A percentile compares a stretch with the other conserved stretches of the same genome.
Conservation (phyloP, 148 eudicot species). For the Amaranthus palmeri region DNA sequence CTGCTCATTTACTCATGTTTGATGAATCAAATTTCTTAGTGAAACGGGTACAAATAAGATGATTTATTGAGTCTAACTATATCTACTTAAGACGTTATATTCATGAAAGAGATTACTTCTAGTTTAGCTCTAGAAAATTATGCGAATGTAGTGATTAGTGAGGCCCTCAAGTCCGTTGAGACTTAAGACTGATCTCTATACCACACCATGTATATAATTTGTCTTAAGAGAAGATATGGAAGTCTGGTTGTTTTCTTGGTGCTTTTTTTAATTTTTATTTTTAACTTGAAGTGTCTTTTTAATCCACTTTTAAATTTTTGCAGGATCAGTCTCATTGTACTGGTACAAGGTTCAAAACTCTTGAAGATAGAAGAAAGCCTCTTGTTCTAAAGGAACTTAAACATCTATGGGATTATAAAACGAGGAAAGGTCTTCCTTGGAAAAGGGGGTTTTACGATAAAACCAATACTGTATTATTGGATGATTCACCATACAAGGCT, state of each 20-base stretch:
- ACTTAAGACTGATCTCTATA: too few species aligned
- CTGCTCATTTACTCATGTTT: too few species aligned
- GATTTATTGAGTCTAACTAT: too few species aligned
- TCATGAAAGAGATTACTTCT: too few species aligned
- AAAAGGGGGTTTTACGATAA: slow-evolving; percentile 57
- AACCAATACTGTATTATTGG: slow-evolving; percentile 73
- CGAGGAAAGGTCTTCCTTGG: slow-evolving; percentile 59
- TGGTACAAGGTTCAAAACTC: slow-evolving; percentile 44
- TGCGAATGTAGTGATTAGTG: too few species aligned
- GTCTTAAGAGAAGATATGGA: background rate
- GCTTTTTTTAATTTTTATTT: background rate
- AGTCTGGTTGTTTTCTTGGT: background rate
- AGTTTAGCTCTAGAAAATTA: too few species aligned
- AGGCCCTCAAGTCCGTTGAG: too few species aligned
- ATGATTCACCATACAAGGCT: slow-evolving; percentile 95
- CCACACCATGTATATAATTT: too few species aligned
- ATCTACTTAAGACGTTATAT: too few species aligned
- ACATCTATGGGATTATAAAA: slow-evolving; percentile 64
- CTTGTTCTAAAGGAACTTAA: slow-evolving; percentile 71
- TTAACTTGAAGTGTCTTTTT: background rate
- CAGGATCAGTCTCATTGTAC: slow-evolving; percentile 85
- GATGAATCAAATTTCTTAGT: too few species aligned
- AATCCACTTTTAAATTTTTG: slow-evolving; percentile 4
- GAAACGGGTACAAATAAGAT: too few species aligned
- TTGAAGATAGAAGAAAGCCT: slow-evolving; percentile 61